phyloP scores from a whole-genome alignment of 768 basidiomycete genomes.

The Naganishia antarctica region DNA sequence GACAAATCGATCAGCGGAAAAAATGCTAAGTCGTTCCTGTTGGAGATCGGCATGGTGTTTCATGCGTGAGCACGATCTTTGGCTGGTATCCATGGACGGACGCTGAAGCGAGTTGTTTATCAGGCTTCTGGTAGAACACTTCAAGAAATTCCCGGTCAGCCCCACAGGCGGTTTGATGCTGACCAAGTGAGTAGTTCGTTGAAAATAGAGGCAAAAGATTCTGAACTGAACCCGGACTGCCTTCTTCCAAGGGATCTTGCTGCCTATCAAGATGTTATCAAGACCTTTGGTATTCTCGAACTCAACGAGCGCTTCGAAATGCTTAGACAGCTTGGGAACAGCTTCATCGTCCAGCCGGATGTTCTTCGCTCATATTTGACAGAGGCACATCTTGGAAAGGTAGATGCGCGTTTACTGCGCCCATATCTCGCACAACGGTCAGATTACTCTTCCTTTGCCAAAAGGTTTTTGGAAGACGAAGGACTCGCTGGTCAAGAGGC shows the following conservation, averaged over 20 bases:
- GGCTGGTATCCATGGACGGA: neutral
- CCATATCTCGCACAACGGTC: slow-evolving; percentile 86
- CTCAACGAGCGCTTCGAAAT: slow-evolving; percentile 95
- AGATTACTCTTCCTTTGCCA: slow-evolving; percentile 74
- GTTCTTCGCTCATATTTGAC: slow-evolving; percentile 92
- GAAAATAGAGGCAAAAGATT: neutral
- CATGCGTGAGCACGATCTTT: slow-evolving; percentile 60
- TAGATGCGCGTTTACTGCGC: slow-evolving; percentile 76
- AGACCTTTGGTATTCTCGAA: slow-evolving; percentile 73
- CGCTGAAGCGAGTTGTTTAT: neutral
- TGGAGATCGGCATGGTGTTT: slow-evolving; percentile 89
- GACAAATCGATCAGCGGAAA: slow-evolving; percentile 78
- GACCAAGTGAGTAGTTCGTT: slow-evolving; percentile 66
- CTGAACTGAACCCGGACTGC: neutral
- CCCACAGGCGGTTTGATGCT: slow-evolving; percentile 96
- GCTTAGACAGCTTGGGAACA: slow-evolving; percentile 90
- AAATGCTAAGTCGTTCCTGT: slow-evolving; percentile 85
- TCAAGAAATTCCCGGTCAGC: slow-evolving; percentile 92
- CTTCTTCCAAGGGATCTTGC: slow-evolving; percentile 72
- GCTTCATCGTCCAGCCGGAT: slow-evolving; percentile 93
- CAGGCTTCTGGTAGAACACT: slow-evolving; percentile 85
- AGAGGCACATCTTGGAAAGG: slow-evolving; percentile 85
- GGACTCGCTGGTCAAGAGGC: slow-evolving; percentile 9
- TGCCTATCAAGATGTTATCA: slow-evolving; percentile 85
- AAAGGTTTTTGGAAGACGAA: slow-evolving; percentile 41